Evolutionary conservation across 768 basidiomycete genomes (phyloP), one percentile per base, ranked within the genome.

Genomic region (Lepiota venenata): DNA sequence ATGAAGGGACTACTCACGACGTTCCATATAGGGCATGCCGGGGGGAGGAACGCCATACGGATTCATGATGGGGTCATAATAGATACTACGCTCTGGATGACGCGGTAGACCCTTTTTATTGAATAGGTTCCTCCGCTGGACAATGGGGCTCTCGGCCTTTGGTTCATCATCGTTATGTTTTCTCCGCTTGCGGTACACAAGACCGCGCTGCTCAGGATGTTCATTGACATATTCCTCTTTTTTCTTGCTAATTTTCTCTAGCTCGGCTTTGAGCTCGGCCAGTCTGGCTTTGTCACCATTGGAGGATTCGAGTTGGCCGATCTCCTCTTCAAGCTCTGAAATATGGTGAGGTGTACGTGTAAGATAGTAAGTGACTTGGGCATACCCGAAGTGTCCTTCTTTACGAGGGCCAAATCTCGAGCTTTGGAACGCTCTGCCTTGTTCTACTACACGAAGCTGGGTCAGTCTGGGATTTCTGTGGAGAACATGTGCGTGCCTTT

Each of bases 1-100:
- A 38, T 12, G 36, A 55, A 47, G 20, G 10, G 32, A 43, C n/a
- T n/a, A 75, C 88, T 71, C 61, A 95, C 94, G 81, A 72, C 87
- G 71, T 66, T 98, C 92, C 54, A 82, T 73, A 69, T 97, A 98
- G n/a, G 91, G 93, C 93, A 97, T 92, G 6, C 96, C 96, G 11
- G 95, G 96, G 39, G 95, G 95, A 16, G 95, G 85, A 15, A 93
- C 90, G 25, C 94, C 95, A 64, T 78, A 94, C 20, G 93, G 93
- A 66, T 98, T 98, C 82, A 95, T 86, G 39, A 93, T 81, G 25
- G 90, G 81, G 62, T 98, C 90, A 71, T 93, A 98, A 68, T 96
- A 98, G 35, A 95, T 75, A 69, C 90, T 93, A 60, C 91, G 78
- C 64, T 91, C 92, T n/a, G 94, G 94, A 71, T 93, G 91, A 50